Evolutionary conservation across 1,284 basidiomycete species (phyloP).

Genomic region (Singerocomus inundabilis): DNA sequence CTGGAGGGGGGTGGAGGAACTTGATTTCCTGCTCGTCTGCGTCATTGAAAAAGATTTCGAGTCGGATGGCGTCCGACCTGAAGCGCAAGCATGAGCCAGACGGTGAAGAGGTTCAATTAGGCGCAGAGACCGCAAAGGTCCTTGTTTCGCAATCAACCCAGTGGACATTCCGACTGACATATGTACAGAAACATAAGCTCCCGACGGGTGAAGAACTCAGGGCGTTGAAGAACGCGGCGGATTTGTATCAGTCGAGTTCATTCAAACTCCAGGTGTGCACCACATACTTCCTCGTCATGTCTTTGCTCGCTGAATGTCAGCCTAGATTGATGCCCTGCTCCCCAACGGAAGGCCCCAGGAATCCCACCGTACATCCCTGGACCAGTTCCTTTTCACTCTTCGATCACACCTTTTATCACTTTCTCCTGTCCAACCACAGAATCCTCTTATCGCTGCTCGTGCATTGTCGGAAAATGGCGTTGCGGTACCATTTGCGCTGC

Average conservation of each 20-base stretch:
- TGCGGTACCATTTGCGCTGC: constrained; percentile 62
- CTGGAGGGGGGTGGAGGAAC: constrained; percentile 9
- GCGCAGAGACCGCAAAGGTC: constrained; percentile 13
- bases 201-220: constrained; percentile 75
- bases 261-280: constrained; percentile 77
- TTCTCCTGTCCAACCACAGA: constrained; percentile 55
- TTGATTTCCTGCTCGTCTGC: not conserved
- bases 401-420: constrained; percentile 60
- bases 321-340: constrained; percentile 76
- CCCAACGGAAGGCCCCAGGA: constrained; percentile 72
- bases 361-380: constrained; percentile 52
- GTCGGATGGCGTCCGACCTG: constrained; percentile 24
- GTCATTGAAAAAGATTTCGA: constrained; percentile 1
- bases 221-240: constrained; percentile 71
- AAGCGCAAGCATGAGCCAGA: constrained; percentile 33
- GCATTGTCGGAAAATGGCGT: constrained; percentile 50
- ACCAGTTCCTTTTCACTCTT: constrained; percentile 62
- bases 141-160: not conserved
- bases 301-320: not conserved
- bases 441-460: constrained; percentile 63
- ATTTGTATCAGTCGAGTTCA: constrained; percentile 79
- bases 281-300: not conserved
- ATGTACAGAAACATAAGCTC: constrained; percentile 42
- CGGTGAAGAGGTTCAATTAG: not conserved
- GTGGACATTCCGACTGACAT: not conserved